A percentile compares a stretch with the other conserved stretches of the same genome.
These are phyloP conservation scores for Exophiala oligosperma DNA, from an alignment of 2,329 filamentous ascomycete genomes.

Conservation along the genomic window DNA sequence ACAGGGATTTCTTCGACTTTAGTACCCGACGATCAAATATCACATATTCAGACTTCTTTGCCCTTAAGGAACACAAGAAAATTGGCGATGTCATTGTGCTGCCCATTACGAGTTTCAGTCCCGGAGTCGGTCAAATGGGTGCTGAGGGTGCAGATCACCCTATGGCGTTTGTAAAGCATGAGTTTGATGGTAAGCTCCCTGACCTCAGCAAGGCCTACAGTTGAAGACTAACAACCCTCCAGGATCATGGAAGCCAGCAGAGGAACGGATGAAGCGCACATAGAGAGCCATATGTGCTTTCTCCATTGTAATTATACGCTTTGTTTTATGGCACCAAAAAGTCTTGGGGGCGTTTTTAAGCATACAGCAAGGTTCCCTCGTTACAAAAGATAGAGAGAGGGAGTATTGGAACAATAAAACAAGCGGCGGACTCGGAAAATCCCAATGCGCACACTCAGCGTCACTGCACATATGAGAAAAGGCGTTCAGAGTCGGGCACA, in stretches of 20 bases:
- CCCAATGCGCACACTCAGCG: neutral
- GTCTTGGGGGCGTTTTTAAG: neutral
- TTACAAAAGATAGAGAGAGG: too few relatives aligned
- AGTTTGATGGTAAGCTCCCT: conserved; percentile 78
- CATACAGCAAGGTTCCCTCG: too few relatives aligned
- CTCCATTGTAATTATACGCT: neutral
- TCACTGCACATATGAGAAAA: neutral
- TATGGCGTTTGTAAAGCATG: conserved; percentile 96
- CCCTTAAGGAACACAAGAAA: conserved; percentile 78
- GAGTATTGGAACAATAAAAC: too few relatives aligned
- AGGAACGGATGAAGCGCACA: conserved; percentile 28
- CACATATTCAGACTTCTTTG: conserved; percentile 85
- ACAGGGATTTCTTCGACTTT: conserved; percentile 84
- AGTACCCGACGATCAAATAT: conserved; percentile 65
- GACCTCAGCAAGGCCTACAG: neutral
- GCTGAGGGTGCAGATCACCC: conserved; percentile 85
- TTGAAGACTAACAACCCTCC: conserved; percentile 13
- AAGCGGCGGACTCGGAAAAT: too few relatives aligned
- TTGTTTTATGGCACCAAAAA: neutral
- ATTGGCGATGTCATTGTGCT: conserved; percentile 91
- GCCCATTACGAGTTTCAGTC: conserved; percentile 96
- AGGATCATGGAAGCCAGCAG: conserved; percentile 34
- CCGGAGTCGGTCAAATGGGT: conserved; percentile 90
- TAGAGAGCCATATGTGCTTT: neutral
- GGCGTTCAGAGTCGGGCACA: neutral